These are phyloP conservation scores for Leccinum uliginosum DNA, from an alignment of 768 basidiomycete species.

Conservation along the genomic window DNA sequence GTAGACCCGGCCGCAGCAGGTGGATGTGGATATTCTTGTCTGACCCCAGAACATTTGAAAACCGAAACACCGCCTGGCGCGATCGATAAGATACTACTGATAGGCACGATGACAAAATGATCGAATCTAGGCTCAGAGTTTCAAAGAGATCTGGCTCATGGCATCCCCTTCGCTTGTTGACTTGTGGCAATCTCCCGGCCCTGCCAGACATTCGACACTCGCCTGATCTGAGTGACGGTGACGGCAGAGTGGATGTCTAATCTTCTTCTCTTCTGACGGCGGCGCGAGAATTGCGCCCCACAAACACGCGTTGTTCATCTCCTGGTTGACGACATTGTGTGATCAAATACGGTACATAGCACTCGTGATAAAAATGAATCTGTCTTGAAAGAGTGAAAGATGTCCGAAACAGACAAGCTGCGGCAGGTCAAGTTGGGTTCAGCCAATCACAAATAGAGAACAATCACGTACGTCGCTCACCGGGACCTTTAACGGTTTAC, in stretches of 20 bases:
- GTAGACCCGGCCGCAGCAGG: background rate
- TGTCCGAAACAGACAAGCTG: slow-evolving; percentile 1
- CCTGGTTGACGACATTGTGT: background rate
- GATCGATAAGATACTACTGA: slow-evolving; percentile 20
- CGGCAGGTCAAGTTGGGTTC: background rate
- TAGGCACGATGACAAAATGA: slow-evolving; percentile 14
- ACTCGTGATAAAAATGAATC: background rate
- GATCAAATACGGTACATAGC: background rate
- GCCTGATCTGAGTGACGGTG: background rate
- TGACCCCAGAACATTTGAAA: slow-evolving; percentile 5
- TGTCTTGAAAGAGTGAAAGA: slow-evolving; percentile 13
- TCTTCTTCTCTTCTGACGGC: background rate
- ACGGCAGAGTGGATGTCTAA: background rate
- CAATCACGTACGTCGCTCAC: background rate
- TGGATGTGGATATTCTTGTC: slow-evolving; percentile 12
- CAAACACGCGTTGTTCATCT: background rate
- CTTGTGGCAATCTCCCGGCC: background rate
- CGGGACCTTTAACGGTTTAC: background rate
- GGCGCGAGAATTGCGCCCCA: background rate
- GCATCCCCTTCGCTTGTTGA: background rate
- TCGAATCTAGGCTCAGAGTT: slow-evolving; percentile 1
- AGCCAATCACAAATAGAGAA: slow-evolving; percentile 3
- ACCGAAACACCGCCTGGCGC: slow-evolving; percentile 2
- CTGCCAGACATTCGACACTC: background rate
- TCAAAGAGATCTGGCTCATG: background rate